phyloP scores from a whole-genome alignment of 2,329 filamentous ascomycete species.

The Colletotrichum sp. region DNA sequence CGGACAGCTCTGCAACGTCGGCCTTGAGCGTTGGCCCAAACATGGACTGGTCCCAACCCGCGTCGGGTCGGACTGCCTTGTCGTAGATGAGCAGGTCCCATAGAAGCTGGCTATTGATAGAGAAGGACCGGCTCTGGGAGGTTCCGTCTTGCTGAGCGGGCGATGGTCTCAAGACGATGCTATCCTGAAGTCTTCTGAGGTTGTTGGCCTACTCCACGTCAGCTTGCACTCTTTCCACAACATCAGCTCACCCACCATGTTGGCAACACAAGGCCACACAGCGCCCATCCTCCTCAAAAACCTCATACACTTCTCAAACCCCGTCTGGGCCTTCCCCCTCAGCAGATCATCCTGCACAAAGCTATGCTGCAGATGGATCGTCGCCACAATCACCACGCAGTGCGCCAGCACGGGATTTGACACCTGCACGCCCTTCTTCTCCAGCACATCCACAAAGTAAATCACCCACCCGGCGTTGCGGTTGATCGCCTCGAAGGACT shows the following conservation, averaged over 20 bases:
- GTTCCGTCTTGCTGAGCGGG: background rate
- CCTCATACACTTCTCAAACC: constrained; percentile 30
- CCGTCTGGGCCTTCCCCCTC: constrained; percentile 25
- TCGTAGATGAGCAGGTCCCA: constrained; percentile 42
- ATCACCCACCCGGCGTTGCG: constrained; percentile 59
- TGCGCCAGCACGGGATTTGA: constrained; percentile 41
- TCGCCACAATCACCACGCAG: constrained; percentile 56
- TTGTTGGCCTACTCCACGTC: constrained; percentile 24
- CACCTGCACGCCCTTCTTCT: constrained; percentile 44
- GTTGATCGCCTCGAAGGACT: constrained; percentile 55
- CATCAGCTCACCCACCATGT: too few relatives aligned
- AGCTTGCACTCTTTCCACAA: too few relatives aligned
- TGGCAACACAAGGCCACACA: constrained; percentile 27
- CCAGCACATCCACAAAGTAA: constrained; percentile 53
- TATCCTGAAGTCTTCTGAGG: constrained; percentile 34
- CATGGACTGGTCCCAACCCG: constrained; percentile 26
- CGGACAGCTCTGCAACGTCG: background rate
- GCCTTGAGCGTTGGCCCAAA: constrained; percentile 21
- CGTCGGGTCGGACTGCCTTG: constrained; percentile 30
- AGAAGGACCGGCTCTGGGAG: constrained; percentile 21
- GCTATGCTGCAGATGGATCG: constrained; percentile 58
- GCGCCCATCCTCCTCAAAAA: constrained; percentile 27
- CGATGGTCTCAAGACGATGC: constrained; percentile 25
- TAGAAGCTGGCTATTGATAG: constrained; percentile 37
- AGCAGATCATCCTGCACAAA: constrained; percentile 39